Conservation (phyloP, 129 eudicot species). For the Calendula officinalis region DNA sequence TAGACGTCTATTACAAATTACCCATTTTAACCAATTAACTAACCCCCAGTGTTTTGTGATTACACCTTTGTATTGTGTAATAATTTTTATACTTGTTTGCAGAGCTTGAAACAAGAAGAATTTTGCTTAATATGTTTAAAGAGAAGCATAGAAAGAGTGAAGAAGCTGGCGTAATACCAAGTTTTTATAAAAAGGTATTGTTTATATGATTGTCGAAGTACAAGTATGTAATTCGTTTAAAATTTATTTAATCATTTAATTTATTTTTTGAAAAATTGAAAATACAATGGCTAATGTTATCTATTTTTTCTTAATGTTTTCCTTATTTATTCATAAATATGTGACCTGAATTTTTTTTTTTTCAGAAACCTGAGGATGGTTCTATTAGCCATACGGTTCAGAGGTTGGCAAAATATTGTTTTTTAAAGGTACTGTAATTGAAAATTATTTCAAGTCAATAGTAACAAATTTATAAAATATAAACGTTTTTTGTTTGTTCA, state of each 20-base stretch:
- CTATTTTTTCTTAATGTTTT: not conserved
- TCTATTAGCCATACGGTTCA: constrained; percentile 90
- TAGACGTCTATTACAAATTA: not conserved
- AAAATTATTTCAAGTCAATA: not conserved
- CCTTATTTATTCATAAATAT: not conserved
- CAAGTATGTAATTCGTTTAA: not conserved
- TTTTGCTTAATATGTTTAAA: constrained; percentile 69
- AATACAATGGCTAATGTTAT: not conserved
- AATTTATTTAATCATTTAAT: not conserved
- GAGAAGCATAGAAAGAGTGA: constrained; percentile 78
- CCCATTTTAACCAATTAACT: not conserved
- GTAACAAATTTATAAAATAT: not conserved
- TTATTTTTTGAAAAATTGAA: not conserved
- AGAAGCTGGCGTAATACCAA: constrained; percentile 71
- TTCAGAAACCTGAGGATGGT: constrained; percentile 94
- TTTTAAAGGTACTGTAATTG: constrained; percentile 60
- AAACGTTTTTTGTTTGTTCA: constrained; percentile 4
- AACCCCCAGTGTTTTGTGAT: not conserved
- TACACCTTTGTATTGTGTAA: not conserved
- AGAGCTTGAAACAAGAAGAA: constrained; percentile 87
- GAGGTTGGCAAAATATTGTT: constrained; percentile 86
- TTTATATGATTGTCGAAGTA: not conserved
- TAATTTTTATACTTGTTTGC: constrained; percentile 21
- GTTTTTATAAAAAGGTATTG: constrained; percentile 80
- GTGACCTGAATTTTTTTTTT: not conserved